Base-by-base conservation (phyloP, 2,329 filamentous ascomycete species). In the Drechslerella coelobrocha region DNA sequence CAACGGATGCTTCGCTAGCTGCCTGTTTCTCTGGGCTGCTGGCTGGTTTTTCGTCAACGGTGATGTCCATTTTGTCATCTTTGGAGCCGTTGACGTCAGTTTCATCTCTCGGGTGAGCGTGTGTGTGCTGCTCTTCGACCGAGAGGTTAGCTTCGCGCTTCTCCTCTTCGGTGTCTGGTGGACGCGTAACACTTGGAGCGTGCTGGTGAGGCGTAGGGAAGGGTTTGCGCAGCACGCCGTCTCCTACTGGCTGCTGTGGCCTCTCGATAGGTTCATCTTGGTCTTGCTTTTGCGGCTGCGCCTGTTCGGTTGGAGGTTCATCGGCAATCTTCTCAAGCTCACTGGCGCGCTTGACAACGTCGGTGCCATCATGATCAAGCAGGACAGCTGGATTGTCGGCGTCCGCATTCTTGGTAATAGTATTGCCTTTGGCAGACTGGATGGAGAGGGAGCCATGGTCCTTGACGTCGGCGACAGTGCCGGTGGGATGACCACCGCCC, bases 391-490 rank as follows among this genome's bases (percentile, higher is more conserved):
- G 86, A 73, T 88, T 85, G 19, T 82, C 81, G 26, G 83, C 82
- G 24, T 84, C 82, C 54, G 84, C 86, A 39, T 85, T 86, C 79
- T 85, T 87, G 78, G 84, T 85, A 77, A 88, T 84, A 26, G 83
- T 85, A 77, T 88, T 89, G 74, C 86, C 86, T 76, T 88, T 83
- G 50, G 37, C 34, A 45, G 85, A 85, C 75, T 84, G 81, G 75
- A 88, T 85, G 53, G 84, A 81, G 55, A 88, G 79, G 75, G 86
- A 82, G 78, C 85, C 86, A 37, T 86, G 79, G 27, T 82, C 81
- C 77, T 85, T 83, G 71, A 80, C 81, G 78, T 84, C 84, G 73
- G 81, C 81, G 61, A 85, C 85, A 47, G 81, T 84, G 68, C 86
- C 87, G 55, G 80, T 80, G 1, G 86, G 86, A 21, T 82, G 78